phyloP scores from a whole-genome alignment of 2,329 filamentous ascomycete genomes.

The Ophiostoma piceae region DNA sequence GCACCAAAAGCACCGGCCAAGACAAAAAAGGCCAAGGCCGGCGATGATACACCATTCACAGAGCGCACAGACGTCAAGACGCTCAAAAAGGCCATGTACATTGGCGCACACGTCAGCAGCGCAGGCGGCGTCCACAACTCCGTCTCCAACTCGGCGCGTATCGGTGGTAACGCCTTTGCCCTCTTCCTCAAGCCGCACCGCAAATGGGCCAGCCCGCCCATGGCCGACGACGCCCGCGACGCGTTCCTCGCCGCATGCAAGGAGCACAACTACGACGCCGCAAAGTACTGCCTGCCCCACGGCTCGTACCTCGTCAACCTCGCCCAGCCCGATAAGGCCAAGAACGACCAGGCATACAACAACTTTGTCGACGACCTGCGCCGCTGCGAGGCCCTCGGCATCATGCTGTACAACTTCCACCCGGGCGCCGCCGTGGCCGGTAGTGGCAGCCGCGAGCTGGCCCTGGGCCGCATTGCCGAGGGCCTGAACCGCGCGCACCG shows the following conservation, averaged over 20 bases:
- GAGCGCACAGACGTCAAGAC: conserved; percentile 58
- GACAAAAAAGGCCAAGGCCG: conserved; percentile 43
- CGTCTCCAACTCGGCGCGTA: conserved; percentile 68
- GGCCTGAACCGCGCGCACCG: conserved; percentile 78
- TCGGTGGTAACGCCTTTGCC: conserved; percentile 89
- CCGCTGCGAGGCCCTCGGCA: conserved; percentile 79
- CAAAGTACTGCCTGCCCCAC: conserved; percentile 76
- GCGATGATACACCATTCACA: conserved; percentile 48
- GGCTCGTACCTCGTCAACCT: conserved; percentile 96
- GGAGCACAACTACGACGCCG: conserved; percentile 64
- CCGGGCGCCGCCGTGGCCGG: conserved; percentile 70
- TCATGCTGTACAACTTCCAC: conserved; percentile 96
- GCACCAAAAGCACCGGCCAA: not conserved
- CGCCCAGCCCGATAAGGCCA: conserved; percentile 72
- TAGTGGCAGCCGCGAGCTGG: conserved; percentile 59
- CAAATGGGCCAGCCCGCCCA: conserved; percentile 82
- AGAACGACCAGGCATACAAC: conserved; percentile 78
- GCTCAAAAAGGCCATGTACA: conserved; percentile 62
- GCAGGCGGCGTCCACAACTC: conserved; percentile 92
- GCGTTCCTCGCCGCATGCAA: conserved; percentile 66
- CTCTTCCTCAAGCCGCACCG: conserved; percentile 94
- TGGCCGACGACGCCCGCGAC: conserved; percentile 61
- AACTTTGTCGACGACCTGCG: conserved; percentile 83
- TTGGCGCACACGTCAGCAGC: conserved; percentile 87
- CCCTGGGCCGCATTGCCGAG: conserved; percentile 70